A percentile compares a stretch with the other conserved stretches of the same genome.
phyloP scores from a whole-genome alignment of 805 yeast species.

The Candida hispaniensis region DNA sequence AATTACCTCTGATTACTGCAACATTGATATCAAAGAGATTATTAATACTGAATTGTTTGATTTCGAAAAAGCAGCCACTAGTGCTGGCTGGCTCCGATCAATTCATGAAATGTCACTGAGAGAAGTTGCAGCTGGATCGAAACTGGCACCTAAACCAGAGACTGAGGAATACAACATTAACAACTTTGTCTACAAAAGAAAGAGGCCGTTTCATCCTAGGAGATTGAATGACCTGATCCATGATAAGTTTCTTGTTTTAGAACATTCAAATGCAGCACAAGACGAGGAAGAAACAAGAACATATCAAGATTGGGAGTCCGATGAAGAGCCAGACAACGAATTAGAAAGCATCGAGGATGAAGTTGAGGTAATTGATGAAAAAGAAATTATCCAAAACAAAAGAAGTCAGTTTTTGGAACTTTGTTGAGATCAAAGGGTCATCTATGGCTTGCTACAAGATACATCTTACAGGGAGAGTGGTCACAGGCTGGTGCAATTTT shows the following conservation, averaged over 20 bases:
- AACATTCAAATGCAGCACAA: constrained; percentile 16
- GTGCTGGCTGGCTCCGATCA: constrained; percentile 39
- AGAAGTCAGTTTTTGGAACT: constrained; percentile 31
- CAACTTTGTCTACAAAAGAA: constrained; percentile 34
- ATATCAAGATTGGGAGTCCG: constrained; percentile 15
- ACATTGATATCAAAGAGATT: constrained; percentile 31
- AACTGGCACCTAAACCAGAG: constrained; percentile 36
- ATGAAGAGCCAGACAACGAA: constrained; percentile 14
- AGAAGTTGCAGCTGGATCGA: constrained; percentile 21
- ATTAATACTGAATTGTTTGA: constrained; percentile 33
- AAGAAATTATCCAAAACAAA: constrained; percentile 29
- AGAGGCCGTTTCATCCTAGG: constrained; percentile 39
- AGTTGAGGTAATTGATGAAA: constrained; percentile 19
- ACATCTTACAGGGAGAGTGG: constrained; percentile 37
- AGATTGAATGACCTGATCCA: constrained; percentile 31
- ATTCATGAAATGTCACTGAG: constrained; percentile 33
- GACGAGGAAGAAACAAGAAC: constrained; percentile 20
- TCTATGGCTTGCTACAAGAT: constrained; percentile 37
- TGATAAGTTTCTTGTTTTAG: constrained; percentile 31
- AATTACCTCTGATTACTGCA: constrained; percentile 31
- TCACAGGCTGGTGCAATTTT: constrained; percentile 37
- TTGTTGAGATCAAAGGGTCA: constrained; percentile 36
- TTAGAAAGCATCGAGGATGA: constrained; percentile 10
- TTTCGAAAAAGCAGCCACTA: constrained; percentile 35
- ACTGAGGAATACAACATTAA: constrained; percentile 39